These are phyloP conservation scores for Colletotrichum liaoningense DNA, from an alignment of 2,329 filamentous ascomycete genomes.

Conservation along the genomic window DNA sequence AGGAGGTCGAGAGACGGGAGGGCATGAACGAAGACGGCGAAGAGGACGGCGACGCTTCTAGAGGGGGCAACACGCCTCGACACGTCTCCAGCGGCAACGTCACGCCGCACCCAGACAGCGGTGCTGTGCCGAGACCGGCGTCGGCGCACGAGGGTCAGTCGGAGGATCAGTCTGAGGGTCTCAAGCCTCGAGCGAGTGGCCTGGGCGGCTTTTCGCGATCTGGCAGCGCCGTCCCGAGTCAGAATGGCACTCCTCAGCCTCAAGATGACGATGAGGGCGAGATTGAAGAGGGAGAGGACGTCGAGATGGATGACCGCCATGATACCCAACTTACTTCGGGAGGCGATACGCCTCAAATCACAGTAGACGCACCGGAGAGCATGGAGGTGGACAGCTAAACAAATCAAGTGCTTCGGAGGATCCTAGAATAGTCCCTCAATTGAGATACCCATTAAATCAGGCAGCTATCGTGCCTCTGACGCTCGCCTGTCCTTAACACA, in stretches of 20 bases:
- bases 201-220: slow-evolving; percentile 44
- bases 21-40: slow-evolving; percentile 80
- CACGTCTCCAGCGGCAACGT: slow-evolving; percentile 62
- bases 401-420: background rate
- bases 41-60: slow-evolving; percentile 63
- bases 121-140: slow-evolving; percentile 47
- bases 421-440: slow-evolving; percentile 23
- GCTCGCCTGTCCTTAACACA: slow-evolving; percentile 8
- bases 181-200: slow-evolving; percentile 32
- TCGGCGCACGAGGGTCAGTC: slow-evolving; percentile 44
- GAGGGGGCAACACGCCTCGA: slow-evolving; percentile 61
- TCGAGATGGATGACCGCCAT: slow-evolving; percentile 66
- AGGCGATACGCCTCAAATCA: slow-evolving; percentile 60
- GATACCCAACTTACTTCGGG: slow-evolving; percentile 48
- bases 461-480: background rate
- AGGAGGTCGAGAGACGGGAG: slow-evolving; percentile 89
- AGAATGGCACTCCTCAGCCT: slow-evolving; percentile 48
- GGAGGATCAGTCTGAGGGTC: slow-evolving; percentile 45
- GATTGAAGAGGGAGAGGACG: slow-evolving; percentile 63
- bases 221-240: slow-evolving; percentile 53
- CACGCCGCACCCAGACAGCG: slow-evolving; percentile 61
- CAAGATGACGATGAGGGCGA: slow-evolving; percentile 44
- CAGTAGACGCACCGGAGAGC: slow-evolving; percentile 62
- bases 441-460: slow-evolving; percentile 33
- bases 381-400: slow-evolving; percentile 70